Base-by-base conservation (phyloP, 306 rosid species). In the Glycyrrhiza uralensis region DNA sequence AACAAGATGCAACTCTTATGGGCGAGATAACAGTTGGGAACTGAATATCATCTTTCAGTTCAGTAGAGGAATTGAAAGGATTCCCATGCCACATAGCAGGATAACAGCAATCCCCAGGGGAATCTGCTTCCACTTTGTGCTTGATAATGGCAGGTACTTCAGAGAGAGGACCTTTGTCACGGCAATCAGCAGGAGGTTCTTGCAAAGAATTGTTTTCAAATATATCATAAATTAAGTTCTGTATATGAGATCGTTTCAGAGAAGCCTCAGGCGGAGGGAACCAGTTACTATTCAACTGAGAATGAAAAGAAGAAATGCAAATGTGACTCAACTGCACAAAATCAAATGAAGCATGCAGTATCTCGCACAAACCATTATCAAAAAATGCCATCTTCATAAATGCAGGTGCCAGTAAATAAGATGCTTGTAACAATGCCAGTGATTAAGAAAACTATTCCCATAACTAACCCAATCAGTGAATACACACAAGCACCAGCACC, bases 221-320 rank as follows among this genome's bases (percentile, higher is more conserved):
- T 79, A 91, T 75, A 41, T 85, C 74, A 82, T 36, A 80, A 30
- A 91, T 79, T 76, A 91, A 61, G 64, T 80, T 82, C 50, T 73
- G 79, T 71, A 91, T 82, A 36, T 35, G 51, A 41, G 66, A 71
- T 55, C 92, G 83, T 76, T 88, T 91, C 29, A 73, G 82, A 78
- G 97, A 91, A 61, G 90, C 97, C 74, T 91, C 97, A 32, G 5
- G 17, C 5, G 95, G 88, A 66, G 60, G 90, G 71, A 91, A 91
- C 97, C 97, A 88, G 46, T 83, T 67, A 38, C 69, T 66, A 47
- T 9, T 88, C 73, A 88, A 79, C 92, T 86, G 95, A 45, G 71
- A 81, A 66, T 13, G 13, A 42, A 45, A 59, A 58, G n/a, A 68
- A 73, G 20, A 49, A 41, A 46, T 42, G 76, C 23, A 72, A 66